Conservation (phyloP, 768 basidiomycete species). For the Lanmaoa rubissima region DNA sequence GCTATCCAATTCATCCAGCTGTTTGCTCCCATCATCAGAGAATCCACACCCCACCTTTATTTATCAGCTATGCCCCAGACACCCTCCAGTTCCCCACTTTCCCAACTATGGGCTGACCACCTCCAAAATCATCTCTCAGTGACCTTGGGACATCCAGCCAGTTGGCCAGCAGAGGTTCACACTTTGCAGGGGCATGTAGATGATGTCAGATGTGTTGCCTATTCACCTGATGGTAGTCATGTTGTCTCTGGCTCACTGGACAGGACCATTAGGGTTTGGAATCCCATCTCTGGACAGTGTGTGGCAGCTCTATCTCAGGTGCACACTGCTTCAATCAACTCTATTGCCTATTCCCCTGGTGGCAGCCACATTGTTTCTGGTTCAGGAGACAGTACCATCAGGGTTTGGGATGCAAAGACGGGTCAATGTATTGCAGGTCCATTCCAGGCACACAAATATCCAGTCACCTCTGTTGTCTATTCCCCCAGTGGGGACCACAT, state of each 20-base stretch:
- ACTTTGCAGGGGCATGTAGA: conserved; percentile 15
- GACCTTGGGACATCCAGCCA: conserved; percentile 1
- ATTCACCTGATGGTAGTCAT: conserved; percentile 23
- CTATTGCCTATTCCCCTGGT: conserved; percentile 28
- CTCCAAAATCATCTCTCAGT: conserved; percentile 14
- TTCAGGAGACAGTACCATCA: conserved; percentile 12
- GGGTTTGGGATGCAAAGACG: conserved; percentile 21
- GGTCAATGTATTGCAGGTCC: conserved; percentile 14
- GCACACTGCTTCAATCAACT: neutral
- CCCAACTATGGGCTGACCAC: conserved; percentile 21
- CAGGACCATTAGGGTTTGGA: conserved; percentile 20
- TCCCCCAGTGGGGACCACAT: conserved; percentile 23
- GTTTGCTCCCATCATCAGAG: conserved; percentile 30
- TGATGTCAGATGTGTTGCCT: conserved; percentile 12
- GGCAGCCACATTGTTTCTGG: conserved; percentile 18
- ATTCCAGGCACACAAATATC: conserved; percentile 4
- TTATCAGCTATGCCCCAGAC: conserved; percentile 38
- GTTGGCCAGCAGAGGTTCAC: conserved; percentile 21
- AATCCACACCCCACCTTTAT: conserved; percentile 39
- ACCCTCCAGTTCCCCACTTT: conserved; percentile 28
- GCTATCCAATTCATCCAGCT: conserved; percentile 29
- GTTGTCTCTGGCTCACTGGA: conserved; percentile 28
- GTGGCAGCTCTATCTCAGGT: conserved; percentile 1
- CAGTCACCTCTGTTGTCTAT: conserved; percentile 10
- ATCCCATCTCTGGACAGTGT: conserved; percentile 17